These are phyloP conservation scores for Monosporozyma solicola DNA, from an alignment of 805 yeast species.

Conservation along the genomic window DNA sequence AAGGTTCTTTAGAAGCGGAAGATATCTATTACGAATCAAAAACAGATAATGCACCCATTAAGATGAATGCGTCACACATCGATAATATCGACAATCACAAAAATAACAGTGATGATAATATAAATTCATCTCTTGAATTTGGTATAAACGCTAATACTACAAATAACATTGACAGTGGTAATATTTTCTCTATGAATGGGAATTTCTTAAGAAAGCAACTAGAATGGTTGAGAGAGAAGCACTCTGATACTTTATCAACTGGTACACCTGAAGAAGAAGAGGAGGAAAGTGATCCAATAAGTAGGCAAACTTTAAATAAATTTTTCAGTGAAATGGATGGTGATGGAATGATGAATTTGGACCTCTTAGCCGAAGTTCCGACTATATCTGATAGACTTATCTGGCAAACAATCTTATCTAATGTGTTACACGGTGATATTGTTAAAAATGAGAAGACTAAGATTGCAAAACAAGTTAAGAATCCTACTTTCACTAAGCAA, in stretches of 20 bases:
- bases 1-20: slow-evolving; percentile 10
- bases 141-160: slow-evolving; percentile 18
- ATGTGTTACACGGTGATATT: slow-evolving; percentile 92
- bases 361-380: slow-evolving; percentile 24
- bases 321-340: background rate
- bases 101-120: slow-evolving; percentile 18
- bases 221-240: slow-evolving; percentile 18
- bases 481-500: slow-evolving; percentile 21
- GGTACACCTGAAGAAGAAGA: slow-evolving; percentile 10
- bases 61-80: background rate
- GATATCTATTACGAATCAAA: slow-evolving; percentile 10
- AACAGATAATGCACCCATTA: background rate
- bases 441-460: slow-evolving; percentile 82
- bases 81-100: slow-evolving; percentile 2
- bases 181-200: slow-evolving; percentile 21
- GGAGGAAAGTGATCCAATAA: background rate
- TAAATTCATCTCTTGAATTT: slow-evolving; percentile 22
- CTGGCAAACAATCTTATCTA: slow-evolving; percentile 91
- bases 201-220: slow-evolving; percentile 19
- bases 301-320: background rate
- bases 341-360: background rate
- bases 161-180: slow-evolving; percentile 10
- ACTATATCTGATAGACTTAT: slow-evolving; percentile 67
- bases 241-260: background rate
- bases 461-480: slow-evolving; percentile 41